Evolutionary conservation across 257 asterid species (phyloP).

Genomic region (Solanum stenotomum): DNA sequence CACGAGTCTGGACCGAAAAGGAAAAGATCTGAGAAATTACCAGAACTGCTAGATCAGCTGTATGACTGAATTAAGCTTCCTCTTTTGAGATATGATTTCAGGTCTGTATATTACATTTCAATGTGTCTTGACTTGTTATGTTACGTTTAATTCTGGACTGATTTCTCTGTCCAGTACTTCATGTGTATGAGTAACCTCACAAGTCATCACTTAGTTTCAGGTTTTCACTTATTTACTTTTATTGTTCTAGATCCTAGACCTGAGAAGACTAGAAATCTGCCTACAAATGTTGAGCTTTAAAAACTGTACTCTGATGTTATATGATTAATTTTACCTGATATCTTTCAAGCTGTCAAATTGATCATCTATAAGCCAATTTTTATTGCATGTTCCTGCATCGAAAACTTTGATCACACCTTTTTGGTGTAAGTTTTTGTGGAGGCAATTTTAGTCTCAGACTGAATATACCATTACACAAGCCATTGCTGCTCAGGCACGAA

Average conservation of each 20-base stretch:
- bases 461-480: conserved; percentile 88
- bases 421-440: conserved; percentile 85
- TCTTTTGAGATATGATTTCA: too few relatives aligned
- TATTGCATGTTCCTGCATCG: conserved; percentile 52
- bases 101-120: too few relatives aligned
- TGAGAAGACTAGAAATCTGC: neutral
- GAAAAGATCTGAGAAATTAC: too few relatives aligned
- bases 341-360: neutral
- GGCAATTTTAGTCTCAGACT: conserved; percentile 77
- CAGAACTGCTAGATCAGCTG: too few relatives aligned
- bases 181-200: neutral
- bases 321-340: neutral
- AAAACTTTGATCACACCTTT: conserved; percentile 81
- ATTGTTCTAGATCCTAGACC: neutral
- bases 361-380: neutral
- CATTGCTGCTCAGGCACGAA: conserved; percentile 71
- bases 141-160: neutral
- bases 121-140: too few relatives aligned
- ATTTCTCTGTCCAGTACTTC: neutral
- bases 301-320: neutral
- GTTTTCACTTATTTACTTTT: neutral
- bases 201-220: neutral
- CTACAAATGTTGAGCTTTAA: neutral
- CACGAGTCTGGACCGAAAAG: too few relatives aligned
- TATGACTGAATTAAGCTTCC: too few relatives aligned